Evolutionary conservation across 257 asterid genomes (phyloP).

Genomic region (Catharanthus roseus): DNA sequence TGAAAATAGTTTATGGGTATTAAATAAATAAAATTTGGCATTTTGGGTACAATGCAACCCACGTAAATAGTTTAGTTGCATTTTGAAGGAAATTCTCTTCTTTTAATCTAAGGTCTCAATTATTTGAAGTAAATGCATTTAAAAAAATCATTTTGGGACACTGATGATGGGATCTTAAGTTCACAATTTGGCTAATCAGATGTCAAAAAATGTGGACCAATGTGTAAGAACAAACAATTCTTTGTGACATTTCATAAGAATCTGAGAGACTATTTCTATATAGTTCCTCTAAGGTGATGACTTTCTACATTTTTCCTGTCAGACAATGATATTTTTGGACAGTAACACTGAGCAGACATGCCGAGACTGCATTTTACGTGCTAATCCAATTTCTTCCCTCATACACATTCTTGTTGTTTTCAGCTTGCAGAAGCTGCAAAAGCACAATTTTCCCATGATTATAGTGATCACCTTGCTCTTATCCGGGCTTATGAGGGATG

Average conservation of each 20-base stretch:
- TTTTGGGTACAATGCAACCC: too few species aligned
- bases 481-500: conserved; percentile 89
- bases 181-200: neutral
- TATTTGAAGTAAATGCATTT: neutral
- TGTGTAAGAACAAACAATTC: neutral
- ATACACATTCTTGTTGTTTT: conserved; percentile 10
- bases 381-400: neutral
- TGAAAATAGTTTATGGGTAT: too few species aligned
- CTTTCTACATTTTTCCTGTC: neutral
- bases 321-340: neutral
- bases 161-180: neutral
- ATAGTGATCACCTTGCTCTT: conserved; percentile 90
- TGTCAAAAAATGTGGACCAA: neutral
- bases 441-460: conserved; percentile 81
- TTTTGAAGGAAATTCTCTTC: too few species aligned
- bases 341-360: neutral
- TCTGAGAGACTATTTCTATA: neutral
- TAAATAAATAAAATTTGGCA: too few species aligned
- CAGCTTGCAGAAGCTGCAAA: conserved; percentile 98
- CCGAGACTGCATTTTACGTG: neutral
- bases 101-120: neutral
- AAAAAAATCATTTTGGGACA: neutral
- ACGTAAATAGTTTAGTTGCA: too few species aligned
- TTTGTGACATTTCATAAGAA: neutral
- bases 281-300: neutral